Conservation (phyloP, 2,329 filamentous ascomycete genomes). For the Phaeoacremonium minimum region DNA sequence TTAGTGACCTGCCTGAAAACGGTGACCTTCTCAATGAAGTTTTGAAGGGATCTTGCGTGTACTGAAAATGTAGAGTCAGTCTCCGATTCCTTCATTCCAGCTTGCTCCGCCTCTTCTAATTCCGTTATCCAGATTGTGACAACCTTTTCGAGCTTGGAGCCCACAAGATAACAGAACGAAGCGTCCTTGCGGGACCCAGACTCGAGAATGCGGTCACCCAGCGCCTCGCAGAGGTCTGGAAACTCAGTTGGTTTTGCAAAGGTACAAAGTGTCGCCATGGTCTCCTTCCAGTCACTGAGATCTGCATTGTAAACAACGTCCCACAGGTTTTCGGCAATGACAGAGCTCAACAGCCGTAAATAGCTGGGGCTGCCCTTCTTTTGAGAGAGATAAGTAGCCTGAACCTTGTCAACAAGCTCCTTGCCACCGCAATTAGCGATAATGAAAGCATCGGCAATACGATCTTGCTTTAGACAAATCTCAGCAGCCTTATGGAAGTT, state of each 20-base stretch:
- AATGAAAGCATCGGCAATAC: slow-evolving; percentile 94
- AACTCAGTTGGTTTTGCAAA: slow-evolving; percentile 91
- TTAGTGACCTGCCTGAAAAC: slow-evolving; percentile 93
- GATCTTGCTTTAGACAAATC: slow-evolving; percentile 81
- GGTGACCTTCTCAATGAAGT: slow-evolving; percentile 97
- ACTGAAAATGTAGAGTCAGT: slow-evolving; percentile 85
- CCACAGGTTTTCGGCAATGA: slow-evolving; percentile 96
- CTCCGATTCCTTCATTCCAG: slow-evolving; percentile 62
- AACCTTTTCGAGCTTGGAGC: slow-evolving; percentile 96
- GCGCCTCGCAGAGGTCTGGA: slow-evolving; percentile 87
- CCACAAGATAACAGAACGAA: slow-evolving; percentile 92
- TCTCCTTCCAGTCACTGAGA: slow-evolving; percentile 90
- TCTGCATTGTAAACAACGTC: slow-evolving; percentile 97
- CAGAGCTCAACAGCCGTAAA: slow-evolving; percentile 80
- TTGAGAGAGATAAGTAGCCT: slow-evolving; percentile 82
- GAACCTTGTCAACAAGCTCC: slow-evolving; percentile 89
- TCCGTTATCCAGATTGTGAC: slow-evolving; percentile 91
- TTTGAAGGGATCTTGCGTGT: slow-evolving; percentile 82
- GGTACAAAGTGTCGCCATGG: slow-evolving; percentile 93
- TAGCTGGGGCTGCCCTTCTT: slow-evolving; percentile 86
- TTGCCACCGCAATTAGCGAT: slow-evolving; percentile 96
- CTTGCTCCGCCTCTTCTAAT: slow-evolving; percentile 77
- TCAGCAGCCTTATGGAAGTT: slow-evolving; percentile 88
- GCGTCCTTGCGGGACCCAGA: slow-evolving; percentile 78
- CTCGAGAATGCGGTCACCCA: slow-evolving; percentile 87